phyloP scores from a whole-genome alignment of 495 filamentous ascomycete genomes.

The Hypoxylon fuscum region DNA sequence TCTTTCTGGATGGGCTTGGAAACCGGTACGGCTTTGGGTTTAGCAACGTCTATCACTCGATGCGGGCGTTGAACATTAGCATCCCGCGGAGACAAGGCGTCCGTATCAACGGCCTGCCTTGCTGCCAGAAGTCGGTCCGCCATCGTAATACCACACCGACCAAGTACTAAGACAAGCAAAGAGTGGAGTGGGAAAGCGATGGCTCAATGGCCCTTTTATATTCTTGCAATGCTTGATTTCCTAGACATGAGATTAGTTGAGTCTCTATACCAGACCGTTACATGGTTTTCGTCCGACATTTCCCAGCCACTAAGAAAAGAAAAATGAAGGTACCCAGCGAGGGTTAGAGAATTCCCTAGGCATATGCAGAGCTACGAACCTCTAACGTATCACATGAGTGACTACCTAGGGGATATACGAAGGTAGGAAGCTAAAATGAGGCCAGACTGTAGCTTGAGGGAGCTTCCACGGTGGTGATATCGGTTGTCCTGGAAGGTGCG shows the following conservation, averaged over 20 bases:
- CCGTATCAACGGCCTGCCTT: conserved; percentile 62
- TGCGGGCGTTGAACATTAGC: conserved; percentile 65
- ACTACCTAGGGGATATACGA: too few species aligned
- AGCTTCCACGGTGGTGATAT: not conserved
- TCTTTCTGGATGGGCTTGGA: conserved; percentile 63
- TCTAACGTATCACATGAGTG: too few species aligned
- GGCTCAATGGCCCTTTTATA: conserved; percentile 14
- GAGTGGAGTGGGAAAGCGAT: conserved; percentile 1
- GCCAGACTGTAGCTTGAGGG: not conserved
- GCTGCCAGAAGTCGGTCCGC: conserved; percentile 46
- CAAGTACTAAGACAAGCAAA: conserved; percentile 21
- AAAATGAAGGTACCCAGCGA: not conserved
- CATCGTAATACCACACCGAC: conserved; percentile 28
- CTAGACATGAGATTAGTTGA: conserved; percentile 17
- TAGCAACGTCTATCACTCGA: conserved; percentile 56
- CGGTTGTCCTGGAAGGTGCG: conserved; percentile 8
- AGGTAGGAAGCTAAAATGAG: too few species aligned
- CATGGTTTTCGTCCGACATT: not conserved
- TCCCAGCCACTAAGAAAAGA: not conserved
- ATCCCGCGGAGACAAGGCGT: conserved; percentile 76
- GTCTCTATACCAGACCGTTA: not conserved
- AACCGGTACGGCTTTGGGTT: conserved; percentile 63
- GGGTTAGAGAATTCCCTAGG: too few species aligned
- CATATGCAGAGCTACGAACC: too few species aligned
- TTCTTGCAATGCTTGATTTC: conserved; percentile 9